These are phyloP conservation scores for Syncephalastrum contaminatum DNA, from an alignment of 371 early-diverging fungal species.

Conservation along the genomic window DNA sequence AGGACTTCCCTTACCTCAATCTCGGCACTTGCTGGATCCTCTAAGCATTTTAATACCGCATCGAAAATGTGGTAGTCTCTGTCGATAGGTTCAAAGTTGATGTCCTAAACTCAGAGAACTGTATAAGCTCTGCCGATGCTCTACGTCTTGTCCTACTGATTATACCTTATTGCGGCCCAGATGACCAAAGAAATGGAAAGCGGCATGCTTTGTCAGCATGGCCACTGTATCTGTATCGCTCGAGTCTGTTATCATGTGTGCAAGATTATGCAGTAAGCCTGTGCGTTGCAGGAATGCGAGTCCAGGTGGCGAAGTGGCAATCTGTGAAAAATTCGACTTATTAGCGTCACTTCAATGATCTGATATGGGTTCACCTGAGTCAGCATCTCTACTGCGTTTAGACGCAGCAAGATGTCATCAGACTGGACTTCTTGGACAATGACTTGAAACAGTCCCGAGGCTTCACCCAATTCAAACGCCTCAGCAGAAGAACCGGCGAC, in stretches of 20 bases:
- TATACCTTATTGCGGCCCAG: slow-evolving; percentile 28
- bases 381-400: slow-evolving; percentile 54
- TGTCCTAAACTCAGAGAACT: slow-evolving; percentile 14
- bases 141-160: background rate
- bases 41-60: slow-evolving; percentile 22
- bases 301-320: slow-evolving; percentile 32
- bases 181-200: slow-evolving; percentile 45
- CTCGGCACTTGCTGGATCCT: slow-evolving; percentile 26
- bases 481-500: slow-evolving; percentile 38
- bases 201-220: slow-evolving; percentile 35
- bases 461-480: slow-evolving; percentile 38
- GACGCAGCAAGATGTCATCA: slow-evolving; percentile 38
- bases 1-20: slow-evolving; percentile 27
- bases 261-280: slow-evolving; percentile 26
- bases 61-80: slow-evolving; percentile 28
- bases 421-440: slow-evolving; percentile 35
- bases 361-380: slow-evolving; percentile 30
- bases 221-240: slow-evolving; percentile 29
- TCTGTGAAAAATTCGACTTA: slow-evolving; percentile 8
- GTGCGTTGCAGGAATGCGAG: slow-evolving; percentile 36
- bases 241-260: slow-evolving; percentile 23
- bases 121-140: background rate
- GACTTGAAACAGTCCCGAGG: slow-evolving; percentile 28
- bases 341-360: background rate
- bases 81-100: slow-evolving; percentile 26